These are phyloP conservation scores for Elaeis guineensis DNA, from an alignment of 176 grass and related monocot genomes.

Conservation along the genomic window DNA sequence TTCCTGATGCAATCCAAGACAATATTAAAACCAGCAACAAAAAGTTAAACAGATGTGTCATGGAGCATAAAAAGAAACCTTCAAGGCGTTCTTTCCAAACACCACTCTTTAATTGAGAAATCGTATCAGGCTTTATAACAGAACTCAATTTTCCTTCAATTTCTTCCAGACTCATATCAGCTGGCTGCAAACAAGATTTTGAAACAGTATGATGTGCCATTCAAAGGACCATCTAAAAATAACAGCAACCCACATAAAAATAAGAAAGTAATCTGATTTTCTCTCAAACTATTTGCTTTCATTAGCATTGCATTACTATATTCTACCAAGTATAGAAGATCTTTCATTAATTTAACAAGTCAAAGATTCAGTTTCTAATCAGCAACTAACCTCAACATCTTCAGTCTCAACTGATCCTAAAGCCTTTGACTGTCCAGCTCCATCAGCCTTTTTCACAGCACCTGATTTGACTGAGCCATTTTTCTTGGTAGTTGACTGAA, in stretches of 20 bases:
- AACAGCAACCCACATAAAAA: too few species aligned
- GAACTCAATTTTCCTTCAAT: constrained; percentile 81
- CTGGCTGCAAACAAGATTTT: constrained; percentile 43
- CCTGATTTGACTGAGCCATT: constrained; percentile 45
- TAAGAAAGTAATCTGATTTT: too few species aligned
- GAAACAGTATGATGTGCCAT: too few species aligned
- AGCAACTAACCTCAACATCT: constrained; percentile 81
- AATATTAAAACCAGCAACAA: too few species aligned
- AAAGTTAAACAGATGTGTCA: constrained; percentile 8
- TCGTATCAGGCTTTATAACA: constrained; percentile 59
- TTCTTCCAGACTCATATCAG: constrained; percentile 96
- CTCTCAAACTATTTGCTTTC: not conserved
- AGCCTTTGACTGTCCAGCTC: constrained; percentile 50
- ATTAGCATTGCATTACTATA: not conserved
- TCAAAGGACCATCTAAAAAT: too few species aligned
- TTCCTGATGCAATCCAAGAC: too few species aligned
- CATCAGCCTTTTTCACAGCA: constrained; percentile 62
- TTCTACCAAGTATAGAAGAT: too few species aligned
- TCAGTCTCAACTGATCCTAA: constrained; percentile 53
- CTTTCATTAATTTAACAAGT: not conserved
- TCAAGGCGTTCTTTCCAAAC: constrained; percentile 98
- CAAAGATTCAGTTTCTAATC: constrained; percentile 10
- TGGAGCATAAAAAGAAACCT: constrained; percentile 34
- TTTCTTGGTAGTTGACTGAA: constrained; percentile 67
- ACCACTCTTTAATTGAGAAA: constrained; percentile 81